Evolutionary conservation across 148 eudicot genomes (phyloP), one percentile per base, ranked within the genome.

Genomic region (Cornus kousa): DNA sequence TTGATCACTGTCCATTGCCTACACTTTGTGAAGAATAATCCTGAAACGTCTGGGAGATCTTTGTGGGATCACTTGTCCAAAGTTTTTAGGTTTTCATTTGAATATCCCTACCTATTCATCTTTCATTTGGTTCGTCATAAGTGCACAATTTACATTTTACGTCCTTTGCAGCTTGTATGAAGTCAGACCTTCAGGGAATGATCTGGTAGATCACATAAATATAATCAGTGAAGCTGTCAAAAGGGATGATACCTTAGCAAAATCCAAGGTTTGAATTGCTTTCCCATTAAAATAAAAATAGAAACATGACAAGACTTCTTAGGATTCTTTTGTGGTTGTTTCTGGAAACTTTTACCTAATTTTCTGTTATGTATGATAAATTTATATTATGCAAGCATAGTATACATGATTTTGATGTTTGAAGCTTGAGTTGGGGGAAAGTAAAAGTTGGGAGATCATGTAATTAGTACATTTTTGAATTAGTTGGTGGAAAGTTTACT

Each of bases 21-120:
- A 28, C 87, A 88, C 43, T 82, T 88, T 67, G 70, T 79, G 55
- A 88, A 83, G 83, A 79, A 78, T 69, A 86, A 89, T 55, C 92
- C 91, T 32, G 90, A 88, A 48, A 22, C 74, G 39, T 77, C 82
- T 35, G 86, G 79, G 23, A 88, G 83, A 80, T 80, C 83, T 64
- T 78, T 93, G 68, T 89, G 94, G 97, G 90, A 86, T 83, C 85
- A 89, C 77, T 73, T 95, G 66, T 82, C 89, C 20, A 86, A 83
- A 70, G 76, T 73, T 73, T 95, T 91, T 87, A 87, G 99, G 97
- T 95, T 39, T 39, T 13, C 73, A 53, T 79, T 33, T 20, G n/a
- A 14, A 67, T 68, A 67, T 57, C 65, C 71, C 46, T 24, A 16
- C 35, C 23, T 66, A 59, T 74, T 20, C 9, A 31, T 60, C 46